Percentiles rank a stretch among this genome's conserved stretches.
Conservation (phyloP, 371 early-diverging fungal species). For the Syncephalis fuscata region DNA sequence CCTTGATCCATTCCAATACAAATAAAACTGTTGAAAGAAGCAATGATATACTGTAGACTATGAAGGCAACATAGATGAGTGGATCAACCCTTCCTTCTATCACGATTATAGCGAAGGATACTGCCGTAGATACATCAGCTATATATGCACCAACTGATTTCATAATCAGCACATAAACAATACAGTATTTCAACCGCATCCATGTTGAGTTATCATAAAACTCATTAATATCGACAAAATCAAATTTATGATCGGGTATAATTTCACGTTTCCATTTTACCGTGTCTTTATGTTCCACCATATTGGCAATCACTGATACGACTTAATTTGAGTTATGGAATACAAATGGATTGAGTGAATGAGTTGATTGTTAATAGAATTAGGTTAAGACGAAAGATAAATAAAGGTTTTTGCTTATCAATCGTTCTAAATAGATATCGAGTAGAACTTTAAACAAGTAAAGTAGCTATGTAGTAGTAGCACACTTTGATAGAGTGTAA, state of each 20-base stretch:
- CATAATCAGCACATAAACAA: conserved; percentile 43
- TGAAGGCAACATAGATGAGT: conserved; percentile 36
- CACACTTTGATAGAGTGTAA: too few relatives aligned
- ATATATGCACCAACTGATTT: conserved; percentile 50
- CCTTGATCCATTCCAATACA: conserved; percentile 51
- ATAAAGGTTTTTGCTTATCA: too few relatives aligned
- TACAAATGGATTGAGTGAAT: too few relatives aligned
- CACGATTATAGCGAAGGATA: conserved; percentile 24
- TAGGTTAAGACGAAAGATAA: too few relatives aligned
- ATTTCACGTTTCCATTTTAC: conserved; percentile 20
- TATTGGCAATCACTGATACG: too few relatives aligned
- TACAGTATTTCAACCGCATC: conserved; percentile 27
- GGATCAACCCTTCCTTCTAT: conserved; percentile 20
- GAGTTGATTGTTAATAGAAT: too few relatives aligned
- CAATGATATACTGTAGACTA: conserved; percentile 38
- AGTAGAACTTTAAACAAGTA: too few relatives aligned
- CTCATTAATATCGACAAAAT: conserved; percentile 70
- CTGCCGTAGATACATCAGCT: conserved; percentile 49
- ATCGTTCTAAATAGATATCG: too few relatives aligned
- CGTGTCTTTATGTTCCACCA: background rate
- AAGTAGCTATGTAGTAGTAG: too few relatives aligned
- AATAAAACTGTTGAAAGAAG: conserved; percentile 38
- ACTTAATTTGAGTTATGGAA: too few relatives aligned
- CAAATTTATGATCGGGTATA: conserved; percentile 72
- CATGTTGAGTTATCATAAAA: conserved; percentile 28